phyloP scores from a whole-genome alignment of 1,284 basidiomycete genomes.

The Trametes sp. region DNA sequence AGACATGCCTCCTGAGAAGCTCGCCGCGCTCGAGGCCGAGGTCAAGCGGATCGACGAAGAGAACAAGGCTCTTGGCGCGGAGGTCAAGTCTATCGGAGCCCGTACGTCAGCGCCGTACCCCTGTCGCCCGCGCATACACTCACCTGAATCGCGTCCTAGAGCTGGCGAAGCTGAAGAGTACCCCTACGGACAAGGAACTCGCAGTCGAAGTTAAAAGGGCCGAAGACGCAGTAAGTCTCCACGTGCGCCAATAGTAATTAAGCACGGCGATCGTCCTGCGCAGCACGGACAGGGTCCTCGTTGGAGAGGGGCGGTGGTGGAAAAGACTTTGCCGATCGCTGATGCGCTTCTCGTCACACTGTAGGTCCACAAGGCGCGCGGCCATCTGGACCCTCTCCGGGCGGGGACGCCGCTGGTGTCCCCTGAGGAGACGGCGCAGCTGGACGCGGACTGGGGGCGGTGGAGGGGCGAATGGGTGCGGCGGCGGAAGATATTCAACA shows the following conservation, averaged over 20 bases:
- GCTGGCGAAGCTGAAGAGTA: constrained; percentile 63
- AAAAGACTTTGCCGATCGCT: constrained; percentile 3
- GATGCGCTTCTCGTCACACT: background rate
- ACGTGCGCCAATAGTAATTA: background rate
- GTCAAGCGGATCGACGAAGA: constrained; percentile 63
- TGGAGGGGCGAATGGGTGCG: constrained; percentile 79
- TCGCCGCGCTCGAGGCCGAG: constrained; percentile 64
- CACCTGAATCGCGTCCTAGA: constrained; percentile 52
- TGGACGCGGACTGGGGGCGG: constrained; percentile 72
- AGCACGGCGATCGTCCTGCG: background rate
- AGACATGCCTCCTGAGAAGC: constrained; percentile 62
- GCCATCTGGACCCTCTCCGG: constrained; percentile 69
- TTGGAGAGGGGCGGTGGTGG: background rate
- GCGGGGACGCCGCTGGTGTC: constrained; percentile 72
- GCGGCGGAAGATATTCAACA: constrained; percentile 71
- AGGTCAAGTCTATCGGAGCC: constrained; percentile 57
- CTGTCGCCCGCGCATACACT: background rate
- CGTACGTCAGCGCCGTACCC: constrained; percentile 50
- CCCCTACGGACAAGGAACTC: constrained; percentile 76
- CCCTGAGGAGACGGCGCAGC: constrained; percentile 63
- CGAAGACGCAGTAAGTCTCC: constrained; percentile 50
- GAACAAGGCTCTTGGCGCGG: constrained; percentile 59
- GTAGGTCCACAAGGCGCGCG: constrained; percentile 54
- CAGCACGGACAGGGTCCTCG: background rate
- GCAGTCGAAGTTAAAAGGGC: constrained; percentile 54